Conservation (phyloP, 352 stramenopile genomes). For the Lagenidium giganteum region DNA sequence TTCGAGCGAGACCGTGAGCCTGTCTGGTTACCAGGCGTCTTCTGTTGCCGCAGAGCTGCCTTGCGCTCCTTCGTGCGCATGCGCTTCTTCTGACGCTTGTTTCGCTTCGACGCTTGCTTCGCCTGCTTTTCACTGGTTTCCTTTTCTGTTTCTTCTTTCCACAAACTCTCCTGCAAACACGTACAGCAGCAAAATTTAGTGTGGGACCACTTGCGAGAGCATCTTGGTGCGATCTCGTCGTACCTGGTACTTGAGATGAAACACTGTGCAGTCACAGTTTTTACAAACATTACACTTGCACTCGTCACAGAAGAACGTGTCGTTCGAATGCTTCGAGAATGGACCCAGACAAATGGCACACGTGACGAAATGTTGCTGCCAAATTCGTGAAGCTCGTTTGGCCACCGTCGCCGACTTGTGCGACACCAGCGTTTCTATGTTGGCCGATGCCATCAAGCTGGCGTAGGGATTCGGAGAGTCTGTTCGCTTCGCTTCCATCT, state of each 20-base stretch:
- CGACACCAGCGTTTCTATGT: slow-evolving; percentile 91
- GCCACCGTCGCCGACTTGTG: slow-evolving; percentile 93
- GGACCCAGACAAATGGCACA: slow-evolving; percentile 95
- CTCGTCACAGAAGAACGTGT: slow-evolving; percentile 96
- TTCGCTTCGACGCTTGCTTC: slow-evolving; percentile 81
- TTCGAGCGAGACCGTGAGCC: slow-evolving; percentile 31
- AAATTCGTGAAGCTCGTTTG: slow-evolving; percentile 96
- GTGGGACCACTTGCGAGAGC: too few species aligned
- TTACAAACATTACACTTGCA: slow-evolving; percentile 98
- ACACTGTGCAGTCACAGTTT: slow-evolving; percentile 96
- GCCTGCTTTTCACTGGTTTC: slow-evolving; percentile 88
- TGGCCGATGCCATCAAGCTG: slow-evolving; percentile 84
- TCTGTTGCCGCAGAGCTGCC: slow-evolving; percentile 48
- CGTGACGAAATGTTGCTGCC: slow-evolving; percentile 97
- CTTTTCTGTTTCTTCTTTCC: slow-evolving; percentile 92
- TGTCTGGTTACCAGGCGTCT: slow-evolving; percentile 17
- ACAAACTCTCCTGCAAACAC: slow-evolving; percentile 76
- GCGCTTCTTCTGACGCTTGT: slow-evolving; percentile 82
- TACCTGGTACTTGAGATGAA: slow-evolving; percentile 97
- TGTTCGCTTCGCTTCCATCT: slow-evolving; percentile 81
- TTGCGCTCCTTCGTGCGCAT: slow-evolving; percentile 82
- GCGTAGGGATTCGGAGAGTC: slow-evolving; percentile 87
- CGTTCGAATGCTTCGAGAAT: slow-evolving; percentile 93
- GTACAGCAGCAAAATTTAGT: too few species aligned
- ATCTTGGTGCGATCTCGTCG: too few species aligned